Percentiles rank a stretch among this genome's conserved stretches.
Conservation (phyloP, 1,139 yeast genomes). For the Starmera stellimalicola region DNA sequence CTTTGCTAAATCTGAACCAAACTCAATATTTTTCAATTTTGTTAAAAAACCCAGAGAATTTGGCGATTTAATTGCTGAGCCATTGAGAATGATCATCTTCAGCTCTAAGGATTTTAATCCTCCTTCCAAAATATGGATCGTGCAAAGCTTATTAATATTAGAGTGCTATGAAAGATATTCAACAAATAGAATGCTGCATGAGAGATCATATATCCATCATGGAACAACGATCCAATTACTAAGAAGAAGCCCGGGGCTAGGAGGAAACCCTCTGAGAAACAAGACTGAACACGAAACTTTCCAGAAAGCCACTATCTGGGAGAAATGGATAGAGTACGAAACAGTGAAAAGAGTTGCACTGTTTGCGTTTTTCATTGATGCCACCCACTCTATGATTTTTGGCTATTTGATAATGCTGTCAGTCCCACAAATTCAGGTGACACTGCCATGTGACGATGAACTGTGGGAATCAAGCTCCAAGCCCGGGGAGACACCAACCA, state of each 20-base stretch:
- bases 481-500: slow-evolving; percentile 18
- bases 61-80: slow-evolving; percentile 45
- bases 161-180: slow-evolving; percentile 64
- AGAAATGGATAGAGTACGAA: slow-evolving; percentile 70
- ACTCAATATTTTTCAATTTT: slow-evolving; percentile 4
- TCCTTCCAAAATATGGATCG: slow-evolving; percentile 51
- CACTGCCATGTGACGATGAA: slow-evolving; percentile 72
- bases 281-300: slow-evolving; percentile 24
- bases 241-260: slow-evolving; percentile 64
- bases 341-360: slow-evolving; percentile 69
- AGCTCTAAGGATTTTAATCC: slow-evolving; percentile 50
- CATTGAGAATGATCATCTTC: slow-evolving; percentile 54
- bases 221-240: slow-evolving; percentile 68
- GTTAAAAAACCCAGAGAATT: slow-evolving; percentile 21
- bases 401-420: slow-evolving; percentile 64
- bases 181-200: slow-evolving; percentile 50
- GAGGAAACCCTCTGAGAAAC: slow-evolving; percentile 48
- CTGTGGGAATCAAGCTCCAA: slow-evolving; percentile 54
- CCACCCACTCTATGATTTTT: slow-evolving; percentile 70
- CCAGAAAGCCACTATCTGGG: slow-evolving; percentile 29
- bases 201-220: slow-evolving; percentile 68
- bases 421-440: slow-evolving; percentile 63
- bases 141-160: slow-evolving; percentile 52
- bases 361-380: slow-evolving; percentile 73
- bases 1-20: slow-evolving; percentile 23